These are phyloP conservation scores for Coniella lustricola DNA, from an alignment of 2,329 filamentous ascomycete genomes.

Conservation along the genomic window DNA sequence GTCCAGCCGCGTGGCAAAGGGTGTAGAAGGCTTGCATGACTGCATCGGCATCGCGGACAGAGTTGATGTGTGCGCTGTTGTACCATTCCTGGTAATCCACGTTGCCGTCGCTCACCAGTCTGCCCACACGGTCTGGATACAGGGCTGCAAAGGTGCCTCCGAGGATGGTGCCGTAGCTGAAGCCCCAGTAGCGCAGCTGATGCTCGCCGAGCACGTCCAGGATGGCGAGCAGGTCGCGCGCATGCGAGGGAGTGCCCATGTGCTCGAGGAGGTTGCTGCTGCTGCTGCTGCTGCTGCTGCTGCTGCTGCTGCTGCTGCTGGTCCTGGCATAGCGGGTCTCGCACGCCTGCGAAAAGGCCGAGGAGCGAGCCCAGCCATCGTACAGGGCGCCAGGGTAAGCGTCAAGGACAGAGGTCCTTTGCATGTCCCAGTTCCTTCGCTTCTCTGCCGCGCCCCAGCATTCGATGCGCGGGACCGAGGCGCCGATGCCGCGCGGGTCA, in stretches of 20 bases:
- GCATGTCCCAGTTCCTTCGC: constrained; percentile 35
- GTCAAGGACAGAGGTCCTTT: constrained; percentile 38
- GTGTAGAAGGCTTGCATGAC: constrained; percentile 46
- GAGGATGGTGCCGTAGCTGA: constrained; percentile 48
- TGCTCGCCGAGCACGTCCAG: constrained; percentile 33
- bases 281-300: too few relatives aligned
- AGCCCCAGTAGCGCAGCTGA: constrained; percentile 45
- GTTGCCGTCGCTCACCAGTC: constrained; percentile 45
- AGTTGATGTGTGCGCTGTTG: constrained; percentile 36
- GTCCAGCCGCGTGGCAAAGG: constrained; percentile 46
- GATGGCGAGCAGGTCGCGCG: constrained; percentile 42
- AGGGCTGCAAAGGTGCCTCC: constrained; percentile 46
- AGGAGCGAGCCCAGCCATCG: constrained; percentile 36
- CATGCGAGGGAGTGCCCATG: constrained; percentile 37
- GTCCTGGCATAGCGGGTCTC: constrained; percentile 30
- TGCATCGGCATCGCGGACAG: constrained; percentile 47
- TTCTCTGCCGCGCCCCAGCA: constrained; percentile 41
- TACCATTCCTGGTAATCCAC: constrained; percentile 50
- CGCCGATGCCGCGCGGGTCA: constrained; percentile 45
- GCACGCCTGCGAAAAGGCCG: constrained; percentile 36
- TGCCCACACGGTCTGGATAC: constrained; percentile 43
- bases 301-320: constrained; percentile 7
- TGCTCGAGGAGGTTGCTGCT: constrained; percentile 28
- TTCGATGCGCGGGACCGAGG: constrained; percentile 42
- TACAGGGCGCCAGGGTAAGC: constrained; percentile 39